phyloP scores from a whole-genome alignment of 306 rosid genomes.

The Canavalia gladiata region DNA sequence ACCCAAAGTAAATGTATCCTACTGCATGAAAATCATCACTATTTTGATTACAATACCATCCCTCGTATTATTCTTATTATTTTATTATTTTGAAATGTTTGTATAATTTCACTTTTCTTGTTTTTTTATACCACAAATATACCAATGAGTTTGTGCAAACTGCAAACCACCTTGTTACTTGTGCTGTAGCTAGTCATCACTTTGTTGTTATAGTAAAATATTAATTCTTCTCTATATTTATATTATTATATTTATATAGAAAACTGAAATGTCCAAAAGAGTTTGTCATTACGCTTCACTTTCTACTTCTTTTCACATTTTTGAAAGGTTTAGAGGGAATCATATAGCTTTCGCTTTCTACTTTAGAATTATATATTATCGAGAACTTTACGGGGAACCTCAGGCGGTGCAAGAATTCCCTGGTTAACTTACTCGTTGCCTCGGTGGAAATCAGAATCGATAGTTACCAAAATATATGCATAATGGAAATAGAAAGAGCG shows the following conservation, averaged over 20 bases:
- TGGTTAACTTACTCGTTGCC: slow-evolving; percentile 28
- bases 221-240: slow-evolving; percentile 40
- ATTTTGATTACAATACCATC: slow-evolving; percentile 57
- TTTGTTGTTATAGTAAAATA: slow-evolving; percentile 48
- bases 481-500: neutral
- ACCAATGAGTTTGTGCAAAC: slow-evolving; percentile 69
- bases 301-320: slow-evolving; percentile 49
- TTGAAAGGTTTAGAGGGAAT: slow-evolving; percentile 49
- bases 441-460: neutral
- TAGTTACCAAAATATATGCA: neutral
- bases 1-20: slow-evolving; percentile 57
- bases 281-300: slow-evolving; percentile 43
- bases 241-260: slow-evolving; percentile 15
- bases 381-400: slow-evolving; percentile 35
- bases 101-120: slow-evolving; percentile 57
- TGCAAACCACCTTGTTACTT: slow-evolving; percentile 62
- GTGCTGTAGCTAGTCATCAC: slow-evolving; percentile 51
- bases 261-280: slow-evolving; percentile 51
- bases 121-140: slow-evolving; percentile 56
- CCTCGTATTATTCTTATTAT: slow-evolving; percentile 60
- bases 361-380: slow-evolving; percentile 33
- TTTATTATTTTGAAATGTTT: slow-evolving; percentile 68
- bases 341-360: slow-evolving; percentile 46
- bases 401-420: slow-evolving; percentile 25
- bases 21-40: slow-evolving; percentile 84